Percentiles rank a stretch among this genome's conserved stretches.
These are phyloP conservation scores for Alternaria viburni DNA, from an alignment of 2,329 filamentous ascomycete species.

Conservation along the genomic window DNA sequence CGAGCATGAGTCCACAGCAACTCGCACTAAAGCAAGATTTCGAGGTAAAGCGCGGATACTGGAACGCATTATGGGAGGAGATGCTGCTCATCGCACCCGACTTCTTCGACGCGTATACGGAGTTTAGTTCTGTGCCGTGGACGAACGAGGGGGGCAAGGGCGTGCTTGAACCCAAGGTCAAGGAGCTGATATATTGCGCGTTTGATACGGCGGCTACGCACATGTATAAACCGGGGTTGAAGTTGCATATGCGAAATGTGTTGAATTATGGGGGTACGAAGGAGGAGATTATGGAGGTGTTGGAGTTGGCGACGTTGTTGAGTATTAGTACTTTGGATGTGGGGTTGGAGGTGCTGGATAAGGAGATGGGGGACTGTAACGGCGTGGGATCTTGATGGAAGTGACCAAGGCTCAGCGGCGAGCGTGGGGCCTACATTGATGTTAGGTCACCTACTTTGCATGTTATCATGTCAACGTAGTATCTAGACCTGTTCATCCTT, in stretches of 20 bases:
- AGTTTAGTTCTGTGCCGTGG: constrained; percentile 56
- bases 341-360: constrained; percentile 30
- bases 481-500: background rate
- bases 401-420: no score
- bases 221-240: constrained; percentile 55
- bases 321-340: constrained; percentile 41
- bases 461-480: background rate
- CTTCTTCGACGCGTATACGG: constrained; percentile 57
- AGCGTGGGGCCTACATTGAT: background rate
- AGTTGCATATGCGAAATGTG: constrained; percentile 58
- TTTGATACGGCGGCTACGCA: constrained; percentile 58
- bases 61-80: constrained; percentile 55
- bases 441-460: background rate
- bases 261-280: constrained; percentile 54
- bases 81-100: constrained; percentile 54
- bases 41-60: constrained; percentile 55
- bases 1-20: constrained; percentile 45
- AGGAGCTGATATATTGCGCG: constrained; percentile 58
- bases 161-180: constrained; percentile 54
- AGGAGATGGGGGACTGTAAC: constrained; percentile 16
- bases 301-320: constrained; percentile 53
- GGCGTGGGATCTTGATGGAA: background rate
- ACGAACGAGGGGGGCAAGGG: constrained; percentile 38
- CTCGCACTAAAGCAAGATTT: constrained; percentile 53
- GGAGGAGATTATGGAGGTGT: constrained; percentile 57